These are phyloP conservation scores for Tolypocladium pustulatum DNA, from an alignment of 2,329 filamentous ascomycete genomes.

Conservation along the genomic window DNA sequence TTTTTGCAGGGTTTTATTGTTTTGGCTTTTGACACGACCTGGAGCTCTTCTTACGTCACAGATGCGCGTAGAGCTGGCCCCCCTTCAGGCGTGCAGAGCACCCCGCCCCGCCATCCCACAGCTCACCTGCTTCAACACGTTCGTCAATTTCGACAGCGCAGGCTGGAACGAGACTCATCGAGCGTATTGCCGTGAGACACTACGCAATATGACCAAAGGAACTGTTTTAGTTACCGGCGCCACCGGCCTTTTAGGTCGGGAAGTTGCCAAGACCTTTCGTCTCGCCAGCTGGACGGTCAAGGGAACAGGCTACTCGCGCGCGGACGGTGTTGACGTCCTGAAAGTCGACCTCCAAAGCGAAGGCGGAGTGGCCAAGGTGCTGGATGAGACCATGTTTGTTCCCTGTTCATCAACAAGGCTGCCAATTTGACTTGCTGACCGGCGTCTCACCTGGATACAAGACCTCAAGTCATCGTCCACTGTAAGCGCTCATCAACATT, in stretches of 20 bases:
- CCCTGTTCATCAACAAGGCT: background rate
- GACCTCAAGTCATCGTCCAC: constrained; percentile 70
- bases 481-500: constrained; percentile 40
- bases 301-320: constrained; percentile 65
- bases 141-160: background rate
- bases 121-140: background rate
- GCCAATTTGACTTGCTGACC: background rate
- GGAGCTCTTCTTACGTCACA: background rate
- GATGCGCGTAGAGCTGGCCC: background rate
- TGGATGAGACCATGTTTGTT: constrained; percentile 46
- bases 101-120: no score
- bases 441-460: constrained; percentile 18
- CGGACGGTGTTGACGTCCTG: constrained; percentile 57
- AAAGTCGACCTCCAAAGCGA: constrained; percentile 42
- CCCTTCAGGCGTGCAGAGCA: background rate
- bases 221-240: constrained; percentile 73
- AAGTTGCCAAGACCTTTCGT: constrained; percentile 64
- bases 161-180: background rate
- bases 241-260: constrained; percentile 71
- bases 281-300: constrained; percentile 52
- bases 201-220: constrained; percentile 11
- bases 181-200: background rate
- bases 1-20: background rate
- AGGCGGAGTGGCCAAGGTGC: constrained; percentile 33
- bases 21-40: background rate